Percentiles rank a stretch among this genome's conserved stretches.
Evolutionary conservation across 352 stramenopile genomes (phyloP).

Genomic region (Phytophthora sp.): DNA sequence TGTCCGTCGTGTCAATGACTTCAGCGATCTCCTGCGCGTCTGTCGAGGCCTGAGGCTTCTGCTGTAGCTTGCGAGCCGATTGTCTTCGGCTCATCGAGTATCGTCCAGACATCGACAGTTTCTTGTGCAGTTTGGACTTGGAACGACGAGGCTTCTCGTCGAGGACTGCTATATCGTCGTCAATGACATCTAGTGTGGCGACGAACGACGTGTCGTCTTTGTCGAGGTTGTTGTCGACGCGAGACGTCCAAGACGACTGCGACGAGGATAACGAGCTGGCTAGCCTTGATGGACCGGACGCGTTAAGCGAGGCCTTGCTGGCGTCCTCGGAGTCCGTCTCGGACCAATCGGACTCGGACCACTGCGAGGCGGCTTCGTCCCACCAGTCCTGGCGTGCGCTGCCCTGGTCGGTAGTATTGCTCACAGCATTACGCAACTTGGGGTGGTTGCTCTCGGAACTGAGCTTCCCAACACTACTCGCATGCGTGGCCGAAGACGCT

Average conservation of each 20-base stretch:
- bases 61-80: conserved; percentile 13
- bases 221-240: conserved; percentile 32
- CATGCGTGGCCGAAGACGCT: conserved; percentile 9
- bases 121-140: conserved; percentile 30
- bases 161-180: conserved; percentile 44
- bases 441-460: conserved; percentile 4
- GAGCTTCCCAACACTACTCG: background rate
- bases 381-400: conserved; percentile 26
- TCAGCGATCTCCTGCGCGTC: conserved; percentile 41
- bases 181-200: conserved; percentile 50
- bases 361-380: conserved; percentile 27
- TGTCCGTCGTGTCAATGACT: conserved; percentile 60
- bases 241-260: conserved; percentile 33
- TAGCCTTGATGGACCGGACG: conserved; percentile 31
- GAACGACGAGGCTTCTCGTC: conserved; percentile 29
- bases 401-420: conserved; percentile 5
- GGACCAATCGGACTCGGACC: conserved; percentile 47
- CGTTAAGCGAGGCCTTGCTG: conserved; percentile 40
- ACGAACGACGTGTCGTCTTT: conserved; percentile 50
- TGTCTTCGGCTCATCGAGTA: conserved; percentile 24
- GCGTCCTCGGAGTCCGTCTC: conserved; percentile 48
- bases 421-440: conserved; percentile 18
- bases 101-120: conserved; percentile 25
- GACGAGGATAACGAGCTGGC: conserved; percentile 41
- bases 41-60: background rate